Percentiles rank a stretch among this genome's conserved stretches.
Conservation (phyloP, 2,329 filamentous ascomycete genomes). For the Cucurbitaria berberidis region DNA sequence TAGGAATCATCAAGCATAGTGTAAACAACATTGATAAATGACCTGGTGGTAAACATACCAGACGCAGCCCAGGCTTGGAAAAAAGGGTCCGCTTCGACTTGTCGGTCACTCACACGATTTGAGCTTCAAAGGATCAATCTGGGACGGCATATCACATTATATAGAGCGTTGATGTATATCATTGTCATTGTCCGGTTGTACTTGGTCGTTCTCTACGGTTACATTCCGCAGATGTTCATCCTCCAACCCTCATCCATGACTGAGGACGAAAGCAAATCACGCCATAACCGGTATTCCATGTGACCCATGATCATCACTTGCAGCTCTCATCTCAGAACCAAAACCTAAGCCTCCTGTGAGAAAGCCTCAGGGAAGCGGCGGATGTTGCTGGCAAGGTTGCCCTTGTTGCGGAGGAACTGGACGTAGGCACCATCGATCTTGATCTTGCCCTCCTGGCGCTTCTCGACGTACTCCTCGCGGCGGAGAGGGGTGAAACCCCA, state of each 20-base stretch:
- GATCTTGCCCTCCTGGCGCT: slow-evolving; percentile 91
- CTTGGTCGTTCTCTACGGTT: slow-evolving; percentile 39
- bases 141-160: neutral
- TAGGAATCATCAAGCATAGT: neutral
- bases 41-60: no score
- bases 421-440: slow-evolving; percentile 99
- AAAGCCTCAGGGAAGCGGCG: slow-evolving; percentile 95
- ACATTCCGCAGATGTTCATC: slow-evolving; percentile 28
- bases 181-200: slow-evolving; percentile 44
- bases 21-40: no score
- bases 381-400: slow-evolving; percentile 84
- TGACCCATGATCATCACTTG: slow-evolving; percentile 39
- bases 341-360: slow-evolving; percentile 50
- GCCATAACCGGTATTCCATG: slow-evolving; percentile 48
- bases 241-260: slow-evolving; percentile 43
- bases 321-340: slow-evolving; percentile 25
- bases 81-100: neutral
- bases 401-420: slow-evolving; percentile 97
- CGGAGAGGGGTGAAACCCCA: slow-evolving; percentile 99
- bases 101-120: neutral
- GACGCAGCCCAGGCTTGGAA: neutral
- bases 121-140: neutral
- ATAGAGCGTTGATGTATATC: slow-evolving; percentile 23
- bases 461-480: slow-evolving; percentile 95
- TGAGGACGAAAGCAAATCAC: slow-evolving; percentile 45